These are phyloP conservation scores for Alternaria infectoria DNA, from an alignment of 2,329 filamentous ascomycete genomes.

Conservation along the genomic window DNA sequence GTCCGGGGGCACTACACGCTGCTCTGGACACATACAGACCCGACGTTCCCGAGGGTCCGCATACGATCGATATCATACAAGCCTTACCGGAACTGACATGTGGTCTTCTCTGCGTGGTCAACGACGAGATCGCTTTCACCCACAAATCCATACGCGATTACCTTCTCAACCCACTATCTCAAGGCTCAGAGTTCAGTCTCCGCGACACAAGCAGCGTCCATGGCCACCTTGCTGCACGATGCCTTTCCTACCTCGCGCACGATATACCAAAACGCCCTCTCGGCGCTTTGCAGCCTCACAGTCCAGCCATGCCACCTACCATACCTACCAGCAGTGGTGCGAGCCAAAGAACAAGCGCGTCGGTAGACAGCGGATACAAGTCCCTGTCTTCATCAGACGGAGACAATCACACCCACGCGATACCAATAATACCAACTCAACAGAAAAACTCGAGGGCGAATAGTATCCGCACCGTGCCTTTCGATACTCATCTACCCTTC, in stretches of 20 bases:
- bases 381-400: conserved; percentile 35
- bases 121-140: conserved; percentile 26
- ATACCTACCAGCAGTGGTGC: conserved; percentile 25
- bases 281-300: conserved; percentile 18
- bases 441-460: conserved; percentile 3
- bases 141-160: conserved; percentile 36
- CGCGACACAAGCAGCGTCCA: conserved; percentile 32
- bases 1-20: conserved; percentile 23
- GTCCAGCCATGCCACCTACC: conserved; percentile 7
- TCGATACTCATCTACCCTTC: conserved; percentile 37
- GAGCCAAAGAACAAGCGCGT: conserved; percentile 32
- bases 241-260: conserved; percentile 36
- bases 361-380: conserved; percentile 42
- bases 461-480: conserved; percentile 18
- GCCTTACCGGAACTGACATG: conserved; percentile 32
- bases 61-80: conserved; percentile 14
- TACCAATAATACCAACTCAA: background rate
- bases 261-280: conserved; percentile 37
- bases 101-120: conserved; percentile 30
- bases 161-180: conserved; percentile 25
- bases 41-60: background rate
- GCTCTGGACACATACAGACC: conserved; percentile 23
- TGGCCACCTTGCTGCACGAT: conserved; percentile 35
- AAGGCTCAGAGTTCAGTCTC: conserved; percentile 31
- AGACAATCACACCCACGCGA: conserved; percentile 13